These are phyloP conservation scores for Ophiocordyceps camponoti-leonardi DNA, from an alignment of 2,329 filamentous ascomycete species.

Conservation along the genomic window DNA sequence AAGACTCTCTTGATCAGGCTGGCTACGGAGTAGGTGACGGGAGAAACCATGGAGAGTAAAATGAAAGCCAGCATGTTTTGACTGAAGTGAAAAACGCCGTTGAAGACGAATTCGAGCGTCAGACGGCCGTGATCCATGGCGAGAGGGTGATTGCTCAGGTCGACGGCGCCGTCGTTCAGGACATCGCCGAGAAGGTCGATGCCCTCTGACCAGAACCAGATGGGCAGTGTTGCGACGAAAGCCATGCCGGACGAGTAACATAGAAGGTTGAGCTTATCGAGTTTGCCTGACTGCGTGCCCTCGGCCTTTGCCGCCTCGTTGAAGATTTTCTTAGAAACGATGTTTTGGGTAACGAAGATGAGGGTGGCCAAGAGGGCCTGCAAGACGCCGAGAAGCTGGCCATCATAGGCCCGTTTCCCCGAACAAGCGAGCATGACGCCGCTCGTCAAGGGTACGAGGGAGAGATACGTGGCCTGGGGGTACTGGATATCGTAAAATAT, in stretches of 20 bases:
- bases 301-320: constrained; percentile 83
- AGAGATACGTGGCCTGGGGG: constrained; percentile 71
- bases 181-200: constrained; percentile 62
- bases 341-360: constrained; percentile 95
- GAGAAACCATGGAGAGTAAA: constrained; percentile 80
- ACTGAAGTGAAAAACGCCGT: constrained; percentile 88
- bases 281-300: constrained; percentile 51
- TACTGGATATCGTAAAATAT: constrained; percentile 80
- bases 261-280: constrained; percentile 91
- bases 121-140: constrained; percentile 60
- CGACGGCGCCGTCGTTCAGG: constrained; percentile 61
- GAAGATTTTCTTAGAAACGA: constrained; percentile 94
- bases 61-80: constrained; percentile 94
- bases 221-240: constrained; percentile 71
- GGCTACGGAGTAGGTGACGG: constrained; percentile 93
- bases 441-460: constrained; percentile 73
- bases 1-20: constrained; percentile 95
- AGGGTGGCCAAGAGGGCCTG: constrained; percentile 82
- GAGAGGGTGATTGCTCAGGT: constrained; percentile 39
- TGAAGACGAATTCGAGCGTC: constrained; percentile 82
- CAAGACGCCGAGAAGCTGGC: constrained; percentile 76
- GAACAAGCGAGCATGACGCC: constrained; percentile 97
- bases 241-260: constrained; percentile 95
- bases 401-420: constrained; percentile 57
- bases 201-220: constrained; percentile 90